Base-by-base conservation (phyloP, 2,329 filamentous ascomycete species). In the Colletotrichum tropicicola region DNA sequence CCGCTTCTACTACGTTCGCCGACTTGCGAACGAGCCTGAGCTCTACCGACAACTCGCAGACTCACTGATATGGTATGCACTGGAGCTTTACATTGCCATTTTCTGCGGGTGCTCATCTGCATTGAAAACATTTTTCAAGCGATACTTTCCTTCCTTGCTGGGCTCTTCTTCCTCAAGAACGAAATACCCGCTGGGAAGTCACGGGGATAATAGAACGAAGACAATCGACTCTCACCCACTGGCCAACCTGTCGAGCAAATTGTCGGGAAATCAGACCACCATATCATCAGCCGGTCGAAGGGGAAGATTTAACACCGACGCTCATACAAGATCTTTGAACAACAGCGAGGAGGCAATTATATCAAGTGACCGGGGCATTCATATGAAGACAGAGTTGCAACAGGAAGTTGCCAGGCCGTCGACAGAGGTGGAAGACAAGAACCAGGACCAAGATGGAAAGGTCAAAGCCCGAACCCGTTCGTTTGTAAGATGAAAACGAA, bases 1-100 rank as follows among this genome's bases (percentile, higher is more conserved):
- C n/a, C 56, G 56, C 17, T 59, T 59, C 37, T 59, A 53, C 47
- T 59, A 59, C 4, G 47, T 53, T 17, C 56, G 37, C 4, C 56
- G 27, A 19, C 19, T 59, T 1, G 56, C 56, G 5, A 52, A 52
- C 25, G 56, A 53, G 19, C 56, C 47, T 0, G 47, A 59, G 47
- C 28, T 59, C 17, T 53, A 59, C 21, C 56, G 44, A n/a, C 56
- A 59, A 2, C n/a, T 59, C 25, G 47, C 56, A 19, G 39, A 52
- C 21, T 45, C 56, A 0, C 37, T 59, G 4, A 52, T 53, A 7
- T 59, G 56, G 47, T 53, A 59, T 19, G 47, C 56, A 3, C 17
- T 59, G n/a, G 37, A 59, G 4, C 56, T 53, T 12, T 44, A 59
- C n/a, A 32, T 53, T n/a, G 47, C 56, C 15, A 59, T 59, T 19